phyloP scores from a whole-genome alignment of 176 grass and related monocot genomes.

The Echinochloa phyllopogon region DNA sequence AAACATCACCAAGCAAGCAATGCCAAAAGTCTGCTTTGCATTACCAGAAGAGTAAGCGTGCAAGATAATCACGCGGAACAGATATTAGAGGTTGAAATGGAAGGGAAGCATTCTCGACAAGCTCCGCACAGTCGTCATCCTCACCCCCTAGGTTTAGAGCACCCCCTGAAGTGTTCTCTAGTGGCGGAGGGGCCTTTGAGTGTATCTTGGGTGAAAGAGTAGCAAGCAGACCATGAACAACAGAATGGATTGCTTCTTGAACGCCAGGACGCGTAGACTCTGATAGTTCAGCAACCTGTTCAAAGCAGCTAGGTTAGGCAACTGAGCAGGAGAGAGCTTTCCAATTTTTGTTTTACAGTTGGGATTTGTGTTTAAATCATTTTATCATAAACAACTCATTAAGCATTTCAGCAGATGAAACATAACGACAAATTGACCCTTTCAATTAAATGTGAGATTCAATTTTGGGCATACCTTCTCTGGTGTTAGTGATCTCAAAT shows the following conservation, averaged over 20 bases:
- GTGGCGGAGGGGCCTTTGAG: conserved; percentile 51
- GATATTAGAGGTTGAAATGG: conserved; percentile 84
- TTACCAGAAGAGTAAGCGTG: conserved; percentile 97
- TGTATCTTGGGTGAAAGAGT: conserved; percentile 94
- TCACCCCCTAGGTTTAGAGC: conserved; percentile 52
- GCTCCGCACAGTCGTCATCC: conserved; percentile 65
- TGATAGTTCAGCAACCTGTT: conserved; percentile 90
- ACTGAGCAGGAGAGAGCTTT: conserved; percentile 17
- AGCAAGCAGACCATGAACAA: conserved; percentile 90
- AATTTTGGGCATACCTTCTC: conserved; percentile 67
- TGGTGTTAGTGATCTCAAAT: conserved; percentile 84
- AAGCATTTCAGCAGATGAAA: neutral
- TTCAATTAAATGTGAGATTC: neutral
- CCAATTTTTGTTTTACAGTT: conserved; percentile 3
- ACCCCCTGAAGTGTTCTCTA: conserved; percentile 56
- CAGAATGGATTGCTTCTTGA: conserved; percentile 83
- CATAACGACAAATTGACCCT: neutral
- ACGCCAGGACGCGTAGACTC: conserved; percentile 77
- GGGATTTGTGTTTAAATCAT: neutral
- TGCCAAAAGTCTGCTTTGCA: conserved; percentile 9
- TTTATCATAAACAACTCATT: conserved; percentile 12
- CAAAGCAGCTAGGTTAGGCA: conserved; percentile 38
- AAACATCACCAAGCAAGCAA: neutral
- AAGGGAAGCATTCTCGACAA: conserved; percentile 77
- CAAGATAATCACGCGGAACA: conserved; percentile 85